Percentiles rank a stretch among this genome's conserved stretches.
phyloP scores from a whole-genome alignment of 495 filamentous ascomycete species.

The Pseudoneurospora amorphoporcata region DNA sequence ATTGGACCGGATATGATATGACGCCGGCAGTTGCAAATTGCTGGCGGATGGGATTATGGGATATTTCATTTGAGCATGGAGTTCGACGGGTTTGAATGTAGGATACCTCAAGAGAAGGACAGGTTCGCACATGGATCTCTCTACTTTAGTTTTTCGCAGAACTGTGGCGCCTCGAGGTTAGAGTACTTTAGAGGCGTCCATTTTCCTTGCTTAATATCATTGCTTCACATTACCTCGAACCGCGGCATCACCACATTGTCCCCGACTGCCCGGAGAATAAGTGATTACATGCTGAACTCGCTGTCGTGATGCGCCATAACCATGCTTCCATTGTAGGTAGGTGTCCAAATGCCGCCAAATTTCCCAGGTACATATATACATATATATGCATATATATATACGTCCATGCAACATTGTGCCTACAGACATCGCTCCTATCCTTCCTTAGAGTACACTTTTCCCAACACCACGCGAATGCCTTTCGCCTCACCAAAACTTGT shows the following conservation, averaged over 20 bases:
- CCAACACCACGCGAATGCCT: neutral
- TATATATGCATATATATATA: neutral
- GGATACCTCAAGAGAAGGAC: neutral
- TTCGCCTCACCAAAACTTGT: slow-evolving; percentile 40
- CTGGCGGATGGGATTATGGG: neutral
- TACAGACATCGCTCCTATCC: neutral
- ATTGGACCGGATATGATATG: neutral
- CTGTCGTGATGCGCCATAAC: neutral
- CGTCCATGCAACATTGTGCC: neutral
- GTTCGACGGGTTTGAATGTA: neutral
- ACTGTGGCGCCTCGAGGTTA: neutral
- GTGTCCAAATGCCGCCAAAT: neutral
- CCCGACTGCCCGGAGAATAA: neutral
- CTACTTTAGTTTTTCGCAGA: neutral
- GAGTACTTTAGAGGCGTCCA: neutral
- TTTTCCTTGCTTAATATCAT: neutral
- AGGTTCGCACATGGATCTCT: neutral
- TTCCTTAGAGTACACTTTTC: neutral
- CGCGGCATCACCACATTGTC: neutral
- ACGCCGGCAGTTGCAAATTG: neutral
- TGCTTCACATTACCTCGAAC: neutral
- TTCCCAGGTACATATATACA: neutral
- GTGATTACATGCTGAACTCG: neutral
- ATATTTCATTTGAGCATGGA: neutral
- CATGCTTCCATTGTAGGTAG: neutral